Conservation (phyloP, 148 eudicot genomes). For the Spergularia bocconei region DNA sequence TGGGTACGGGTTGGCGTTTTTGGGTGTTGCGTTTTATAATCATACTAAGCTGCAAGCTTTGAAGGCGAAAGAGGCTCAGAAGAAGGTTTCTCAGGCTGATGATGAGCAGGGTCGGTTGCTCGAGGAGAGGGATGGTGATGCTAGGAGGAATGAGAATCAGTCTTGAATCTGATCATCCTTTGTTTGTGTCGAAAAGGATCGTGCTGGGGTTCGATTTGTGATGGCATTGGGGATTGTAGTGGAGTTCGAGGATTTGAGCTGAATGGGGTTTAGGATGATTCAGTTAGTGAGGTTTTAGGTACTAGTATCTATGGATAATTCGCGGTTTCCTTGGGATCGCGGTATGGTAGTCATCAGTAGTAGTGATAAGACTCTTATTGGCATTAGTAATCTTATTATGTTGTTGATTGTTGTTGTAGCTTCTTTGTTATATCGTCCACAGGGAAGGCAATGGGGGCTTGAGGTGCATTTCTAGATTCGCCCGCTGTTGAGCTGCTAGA, state of each 20-base stretch:
- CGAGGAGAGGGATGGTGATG: conserved; percentile 45
- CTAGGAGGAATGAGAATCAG: conserved; percentile 42
- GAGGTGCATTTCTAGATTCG: conserved; percentile 19
- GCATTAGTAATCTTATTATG: conserved; percentile 16
- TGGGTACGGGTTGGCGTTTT: conserved; percentile 60
- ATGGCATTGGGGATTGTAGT: background rate
- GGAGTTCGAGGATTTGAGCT: conserved; percentile 16
- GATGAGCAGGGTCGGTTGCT: conserved; percentile 53
- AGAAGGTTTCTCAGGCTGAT: conserved; percentile 45
- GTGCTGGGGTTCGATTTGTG: background rate
- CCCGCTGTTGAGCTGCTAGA: conserved; percentile 8
- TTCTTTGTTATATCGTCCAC: conserved; percentile 5
- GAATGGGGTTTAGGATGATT: conserved; percentile 20
- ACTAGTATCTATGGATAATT: conserved; percentile 21
- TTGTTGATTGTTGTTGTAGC: conserved; percentile 14
- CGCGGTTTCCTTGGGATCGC: conserved; percentile 27
- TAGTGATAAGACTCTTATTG: conserved; percentile 22
- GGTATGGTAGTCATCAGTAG: conserved; percentile 10
- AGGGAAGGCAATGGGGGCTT: conserved; percentile 26
- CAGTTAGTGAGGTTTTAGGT: conserved; percentile 11
- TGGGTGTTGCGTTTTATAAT: conserved; percentile 67
- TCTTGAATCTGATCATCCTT: conserved; percentile 9
- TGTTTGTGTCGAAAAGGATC: background rate
- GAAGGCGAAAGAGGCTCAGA: conserved; percentile 60
- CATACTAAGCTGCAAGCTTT: conserved; percentile 58